Percentiles rank a stretch among this genome's conserved stretches.
Conservation (phyloP, 2,329 filamentous ascomycete species). For the Alternaria sp. region DNA sequence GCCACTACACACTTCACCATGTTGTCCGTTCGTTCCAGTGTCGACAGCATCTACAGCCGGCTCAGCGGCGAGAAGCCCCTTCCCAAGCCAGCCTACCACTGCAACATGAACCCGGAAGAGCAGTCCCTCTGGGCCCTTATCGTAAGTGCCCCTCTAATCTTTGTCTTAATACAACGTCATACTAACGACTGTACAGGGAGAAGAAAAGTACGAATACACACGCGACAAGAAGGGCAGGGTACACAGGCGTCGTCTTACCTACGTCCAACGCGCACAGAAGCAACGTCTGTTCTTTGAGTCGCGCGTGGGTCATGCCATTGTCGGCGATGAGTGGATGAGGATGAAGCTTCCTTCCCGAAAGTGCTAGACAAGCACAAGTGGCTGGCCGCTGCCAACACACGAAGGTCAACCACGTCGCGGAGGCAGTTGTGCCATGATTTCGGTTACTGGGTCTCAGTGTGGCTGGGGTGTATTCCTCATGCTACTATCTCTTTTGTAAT, state of each 20-base stretch:
- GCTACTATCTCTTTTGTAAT: slow-evolving; percentile 14
- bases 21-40: slow-evolving; percentile 17
- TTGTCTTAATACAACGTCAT: background rate
- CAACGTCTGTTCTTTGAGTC: slow-evolving; percentile 28
- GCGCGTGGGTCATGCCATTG: slow-evolving; percentile 23
- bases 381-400: background rate
- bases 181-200: slow-evolving; percentile 18
- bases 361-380: slow-evolving; percentile 3
- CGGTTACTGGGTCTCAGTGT: slow-evolving; percentile 1
- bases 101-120: slow-evolving; percentile 29
- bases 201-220: slow-evolving; percentile 20
- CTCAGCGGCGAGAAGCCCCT: slow-evolving; percentile 25
- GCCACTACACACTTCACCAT: slow-evolving; percentile 11
- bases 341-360: slow-evolving; percentile 19
- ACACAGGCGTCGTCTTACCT: slow-evolving; percentile 19
- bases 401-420: background rate
- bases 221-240: slow-evolving; percentile 18
- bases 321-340: slow-evolving; percentile 34
- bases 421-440: background rate
- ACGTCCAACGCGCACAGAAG: slow-evolving; percentile 13
- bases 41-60: slow-evolving; percentile 15
- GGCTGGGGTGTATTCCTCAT: background rate
- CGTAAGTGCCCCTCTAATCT: slow-evolving; percentile 7
- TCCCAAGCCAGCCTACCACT: slow-evolving; percentile 25
- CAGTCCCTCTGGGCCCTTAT: slow-evolving; percentile 24